Evolutionary conservation across 805 yeast species (phyloP).

Genomic region (Pichia membranifaciens): DNA sequence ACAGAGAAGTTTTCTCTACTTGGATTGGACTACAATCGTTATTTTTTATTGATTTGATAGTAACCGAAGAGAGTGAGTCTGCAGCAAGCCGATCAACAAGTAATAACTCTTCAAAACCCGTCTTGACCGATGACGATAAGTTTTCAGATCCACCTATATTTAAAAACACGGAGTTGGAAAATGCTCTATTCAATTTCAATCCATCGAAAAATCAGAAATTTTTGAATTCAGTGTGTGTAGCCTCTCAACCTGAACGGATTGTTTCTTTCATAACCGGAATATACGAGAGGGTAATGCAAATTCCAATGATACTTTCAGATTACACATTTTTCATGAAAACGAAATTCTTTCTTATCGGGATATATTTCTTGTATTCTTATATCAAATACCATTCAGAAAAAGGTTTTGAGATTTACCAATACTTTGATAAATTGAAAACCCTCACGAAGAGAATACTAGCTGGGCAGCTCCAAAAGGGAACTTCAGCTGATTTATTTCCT

Average conservation of each 20-base stretch:
- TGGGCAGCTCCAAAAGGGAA: background rate
- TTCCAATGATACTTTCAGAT: constrained; percentile 3
- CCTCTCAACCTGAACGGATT: background rate
- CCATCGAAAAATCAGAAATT: background rate
- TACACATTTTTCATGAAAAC: constrained; percentile 11
- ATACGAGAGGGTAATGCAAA: constrained; percentile 2
- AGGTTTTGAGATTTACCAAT: background rate
- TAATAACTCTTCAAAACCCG: no score
- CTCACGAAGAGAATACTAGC: background rate
- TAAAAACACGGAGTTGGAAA: background rate
- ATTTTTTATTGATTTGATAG: constrained; percentile 2
- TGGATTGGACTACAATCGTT: constrained; percentile 9
- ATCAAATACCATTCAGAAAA: background rate
- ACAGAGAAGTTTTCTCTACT: constrained; percentile 5
- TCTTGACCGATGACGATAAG: no score
- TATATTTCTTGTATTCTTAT: constrained; percentile 8
- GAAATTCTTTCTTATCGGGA: constrained; percentile 4
- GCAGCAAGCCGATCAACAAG: background rate
- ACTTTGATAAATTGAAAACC: constrained; percentile 3
- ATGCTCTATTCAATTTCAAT: background rate
- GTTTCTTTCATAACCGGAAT: constrained; percentile 2
- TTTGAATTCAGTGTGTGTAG: background rate
- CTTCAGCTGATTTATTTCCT: background rate
- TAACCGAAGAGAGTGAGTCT: background rate
- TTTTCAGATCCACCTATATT: background rate